Base-by-base conservation (phyloP, 2,329 filamentous ascomycete genomes). In the Clarireedia paspali region DNA sequence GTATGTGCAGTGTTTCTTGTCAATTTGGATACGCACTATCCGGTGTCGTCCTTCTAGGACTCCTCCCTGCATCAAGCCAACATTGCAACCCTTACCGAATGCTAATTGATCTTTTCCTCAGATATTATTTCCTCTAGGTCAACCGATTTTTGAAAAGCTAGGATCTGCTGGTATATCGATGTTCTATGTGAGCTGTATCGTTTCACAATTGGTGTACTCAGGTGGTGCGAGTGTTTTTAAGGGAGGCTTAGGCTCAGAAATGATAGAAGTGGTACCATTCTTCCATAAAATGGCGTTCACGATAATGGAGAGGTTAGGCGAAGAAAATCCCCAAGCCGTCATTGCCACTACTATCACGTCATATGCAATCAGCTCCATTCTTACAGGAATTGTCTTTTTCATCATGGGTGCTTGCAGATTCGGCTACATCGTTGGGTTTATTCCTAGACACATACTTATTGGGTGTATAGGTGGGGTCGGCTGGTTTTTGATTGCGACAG, bases 231-330 rank as follows among this genome's bases (percentile, higher is more conserved):
- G 91, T 66, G 84, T 89, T 36, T 99, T 99, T 74, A 87, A 82
- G 62, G 92, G 94, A 15, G 91, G 89, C 3, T 84, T 99, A 57
- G 94, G 94, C 5, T 97, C 94, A 2, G 94, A 99, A 71, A 85
- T 99, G 84, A 99, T 97, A 63, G 94, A 99, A 73, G 92, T 97
- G 1, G 92, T 99, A 0, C 94, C 92, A 0, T 99, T 99, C 74
- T 97, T 99, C 70, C 94, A 99, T 73, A 95, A 92, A 67, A 99
- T 99, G 92, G 91, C 94, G 0, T 84, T 86, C 60, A 92, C 87
- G 30, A 96, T 97, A 67, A 84, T 94, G 62, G 76, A 77, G 14
- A 77, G 81, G 45, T 85, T 99, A 61, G 89, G 92, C 15, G 82
- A 87, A 60, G 84, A 91, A 20, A 84, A 94, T 26, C 84, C 88